A percentile compares a stretch with the other conserved stretches of the same genome.
Evolutionary conservation across 768 basidiomycete genomes (phyloP).

Genomic region (Paxillus rubicundulus): DNA sequence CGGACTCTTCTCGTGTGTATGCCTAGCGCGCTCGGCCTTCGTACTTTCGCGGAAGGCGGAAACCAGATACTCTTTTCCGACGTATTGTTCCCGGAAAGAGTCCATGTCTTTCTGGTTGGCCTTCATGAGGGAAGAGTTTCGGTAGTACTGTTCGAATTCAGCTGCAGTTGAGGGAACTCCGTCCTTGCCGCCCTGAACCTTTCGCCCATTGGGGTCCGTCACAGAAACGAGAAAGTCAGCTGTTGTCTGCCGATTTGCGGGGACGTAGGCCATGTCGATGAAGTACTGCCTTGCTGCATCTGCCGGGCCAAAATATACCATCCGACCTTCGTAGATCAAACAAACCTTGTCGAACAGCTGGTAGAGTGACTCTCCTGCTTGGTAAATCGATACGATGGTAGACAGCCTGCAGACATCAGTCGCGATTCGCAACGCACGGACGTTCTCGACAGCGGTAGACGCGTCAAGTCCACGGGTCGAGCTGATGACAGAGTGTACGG

Average conservation of each 20-base stretch:
- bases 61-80: slow-evolving; percentile 42
- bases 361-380: slow-evolving; percentile 72
- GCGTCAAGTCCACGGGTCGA: slow-evolving; percentile 66
- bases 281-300: slow-evolving; percentile 56
- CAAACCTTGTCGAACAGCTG: slow-evolving; percentile 70
- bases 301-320: slow-evolving; percentile 60
- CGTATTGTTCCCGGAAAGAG: slow-evolving; percentile 44
- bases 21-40: slow-evolving; percentile 50
- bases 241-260: slow-evolving; percentile 57
- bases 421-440: slow-evolving; percentile 63
- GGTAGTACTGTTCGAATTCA: slow-evolving; percentile 56
- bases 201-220: slow-evolving; percentile 64
- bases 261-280: slow-evolving; percentile 52
- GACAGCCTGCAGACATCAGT: slow-evolving; percentile 53
- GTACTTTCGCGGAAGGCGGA: slow-evolving; percentile 49
- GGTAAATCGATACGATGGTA: slow-evolving; percentile 82
- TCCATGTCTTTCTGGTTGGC: slow-evolving; percentile 49
- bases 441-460: slow-evolving; percentile 72
- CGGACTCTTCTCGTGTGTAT: slow-evolving; percentile 41
- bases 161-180: slow-evolving; percentile 44
- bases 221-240: slow-evolving; percentile 61
- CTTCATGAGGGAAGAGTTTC: slow-evolving; percentile 37
- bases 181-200: slow-evolving; percentile 31
- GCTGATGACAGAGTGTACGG: slow-evolving; percentile 54
- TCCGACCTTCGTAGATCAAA: slow-evolving; percentile 56